Evolutionary conservation across 257 asterid species (phyloP).

Genomic region (Jasminum sambac): DNA sequence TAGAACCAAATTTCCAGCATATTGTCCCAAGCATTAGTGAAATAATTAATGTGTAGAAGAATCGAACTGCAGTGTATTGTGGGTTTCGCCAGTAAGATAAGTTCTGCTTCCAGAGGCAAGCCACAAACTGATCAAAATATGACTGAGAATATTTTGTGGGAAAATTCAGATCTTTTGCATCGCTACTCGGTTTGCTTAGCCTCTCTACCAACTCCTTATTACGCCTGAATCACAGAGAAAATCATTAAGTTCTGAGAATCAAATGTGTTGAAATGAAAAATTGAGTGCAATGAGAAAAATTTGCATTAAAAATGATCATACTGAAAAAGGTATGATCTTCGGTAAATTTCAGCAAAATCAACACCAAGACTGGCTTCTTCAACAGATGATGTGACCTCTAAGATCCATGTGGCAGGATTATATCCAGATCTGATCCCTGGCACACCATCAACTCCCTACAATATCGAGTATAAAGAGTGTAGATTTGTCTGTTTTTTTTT

Average conservation of each 20-base stretch:
- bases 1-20: slow-evolving; percentile 91
- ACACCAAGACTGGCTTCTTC: slow-evolving; percentile 78
- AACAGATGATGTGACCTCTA: slow-evolving; percentile 76
- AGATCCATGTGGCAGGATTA: slow-evolving; percentile 98
- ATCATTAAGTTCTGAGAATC: slow-evolving; percentile 11
- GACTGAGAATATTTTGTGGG: slow-evolving; percentile 74
- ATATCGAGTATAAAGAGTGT: slow-evolving; percentile 18
- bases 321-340: slow-evolving; percentile 70
- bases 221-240: slow-evolving; percentile 45
- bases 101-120: slow-evolving; percentile 95
- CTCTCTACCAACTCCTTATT: slow-evolving; percentile 74
- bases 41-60: slow-evolving; percentile 83
- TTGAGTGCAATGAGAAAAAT: slow-evolving; percentile 10
- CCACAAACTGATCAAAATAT: slow-evolving; percentile 57
- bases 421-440: slow-evolving; percentile 71
- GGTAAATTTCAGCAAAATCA: slow-evolving; percentile 89
- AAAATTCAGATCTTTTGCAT: slow-evolving; percentile 70
- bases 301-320: slow-evolving; percentile 29
- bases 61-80: slow-evolving; percentile 91
- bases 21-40: slow-evolving; percentile 90
- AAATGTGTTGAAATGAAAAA: slow-evolving; percentile 10
- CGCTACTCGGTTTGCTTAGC: slow-evolving; percentile 67
- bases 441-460: slow-evolving; percentile 77
- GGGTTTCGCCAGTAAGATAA: slow-evolving; percentile 98
- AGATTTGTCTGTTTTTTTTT: too few relatives aligned